Evolutionary conservation across 495 filamentous ascomycete genomes (phyloP).

Genomic region (Trichoderma asperelloides): DNA sequence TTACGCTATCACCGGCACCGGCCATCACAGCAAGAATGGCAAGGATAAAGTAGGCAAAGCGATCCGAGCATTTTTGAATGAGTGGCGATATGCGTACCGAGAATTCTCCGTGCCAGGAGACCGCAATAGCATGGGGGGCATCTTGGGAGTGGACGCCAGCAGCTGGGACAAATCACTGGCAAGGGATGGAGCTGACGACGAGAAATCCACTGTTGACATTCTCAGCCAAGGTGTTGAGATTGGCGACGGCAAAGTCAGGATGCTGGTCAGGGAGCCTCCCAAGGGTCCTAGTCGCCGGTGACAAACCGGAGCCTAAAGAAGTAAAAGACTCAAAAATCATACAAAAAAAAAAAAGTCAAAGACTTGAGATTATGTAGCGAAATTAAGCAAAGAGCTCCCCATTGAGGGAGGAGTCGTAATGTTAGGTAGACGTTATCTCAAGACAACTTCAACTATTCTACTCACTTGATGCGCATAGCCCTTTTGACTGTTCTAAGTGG

Average conservation of each 20-base stretch:
- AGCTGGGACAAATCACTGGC: conserved; percentile 72
- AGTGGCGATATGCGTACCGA: conserved; percentile 91
- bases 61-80: conserved; percentile 80
- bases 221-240: conserved; percentile 51
- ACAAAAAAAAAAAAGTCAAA: conserved; percentile 1
- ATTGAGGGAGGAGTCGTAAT: background rate
- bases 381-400: background rate
- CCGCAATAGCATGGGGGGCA: conserved; percentile 80
- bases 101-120: conserved; percentile 96
- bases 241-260: conserved; percentile 49
- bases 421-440: conserved; percentile 6
- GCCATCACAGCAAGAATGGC: conserved; percentile 95
- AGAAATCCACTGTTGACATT: conserved; percentile 48
- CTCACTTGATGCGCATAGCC: background rate
- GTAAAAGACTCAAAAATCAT: conserved; percentile 20
- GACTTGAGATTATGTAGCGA: background rate
- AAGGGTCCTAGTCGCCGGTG: conserved; percentile 41
- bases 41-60: conserved; percentile 98
- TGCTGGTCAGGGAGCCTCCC: conserved; percentile 44
- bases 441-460: conserved; percentile 7
- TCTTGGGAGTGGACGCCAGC: conserved; percentile 84
- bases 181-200: conserved; percentile 37
- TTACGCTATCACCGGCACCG: conserved; percentile 94
- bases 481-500: background rate
- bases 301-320: conserved; percentile 17